These are phyloP conservation scores for Dovyalis caffra DNA, from an alignment of 345 rosid species.

Conservation along the genomic window DNA sequence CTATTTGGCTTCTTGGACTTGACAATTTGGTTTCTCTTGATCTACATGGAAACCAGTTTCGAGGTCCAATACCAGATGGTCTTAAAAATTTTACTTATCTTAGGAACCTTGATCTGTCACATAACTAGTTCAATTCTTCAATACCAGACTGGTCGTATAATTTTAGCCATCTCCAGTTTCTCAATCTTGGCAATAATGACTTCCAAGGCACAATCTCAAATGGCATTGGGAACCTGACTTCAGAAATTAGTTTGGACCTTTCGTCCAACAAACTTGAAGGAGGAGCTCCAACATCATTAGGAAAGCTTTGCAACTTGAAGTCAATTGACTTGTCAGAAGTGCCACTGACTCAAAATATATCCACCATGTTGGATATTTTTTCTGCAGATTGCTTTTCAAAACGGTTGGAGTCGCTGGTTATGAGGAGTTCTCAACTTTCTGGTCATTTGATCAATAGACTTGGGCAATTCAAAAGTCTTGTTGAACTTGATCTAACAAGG, in stretches of 20 bases:
- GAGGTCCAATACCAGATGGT: too few species aligned
- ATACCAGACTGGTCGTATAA: conserved; percentile 4
- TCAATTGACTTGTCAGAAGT: neutral
- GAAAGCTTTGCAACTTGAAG: conserved; percentile 8
- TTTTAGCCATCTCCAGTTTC: neutral
- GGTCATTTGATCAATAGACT: neutral
- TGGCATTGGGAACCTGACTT: neutral
- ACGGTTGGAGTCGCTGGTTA: too few species aligned
- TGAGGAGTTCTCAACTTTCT: neutral
- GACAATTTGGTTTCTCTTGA: too few species aligned
- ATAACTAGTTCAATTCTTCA: neutral
- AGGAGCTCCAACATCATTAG: neutral
- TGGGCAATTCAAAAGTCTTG: neutral
- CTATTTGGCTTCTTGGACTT: too few species aligned
- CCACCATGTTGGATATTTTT: neutral
- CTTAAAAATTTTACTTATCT: too few species aligned
- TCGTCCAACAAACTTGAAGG: conserved; percentile 9
- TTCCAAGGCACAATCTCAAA: conserved; percentile 13
- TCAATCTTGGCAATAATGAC: neutral
- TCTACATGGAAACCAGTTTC: too few species aligned
- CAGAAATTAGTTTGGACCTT: neutral
- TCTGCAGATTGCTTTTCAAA: too few species aligned
- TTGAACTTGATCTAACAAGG: neutral
- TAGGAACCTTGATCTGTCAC: neutral
- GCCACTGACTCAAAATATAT: neutral